Base-by-base conservation (phyloP, 1,284 basidiomycete species). In the Trichosporon sp. region DNA sequence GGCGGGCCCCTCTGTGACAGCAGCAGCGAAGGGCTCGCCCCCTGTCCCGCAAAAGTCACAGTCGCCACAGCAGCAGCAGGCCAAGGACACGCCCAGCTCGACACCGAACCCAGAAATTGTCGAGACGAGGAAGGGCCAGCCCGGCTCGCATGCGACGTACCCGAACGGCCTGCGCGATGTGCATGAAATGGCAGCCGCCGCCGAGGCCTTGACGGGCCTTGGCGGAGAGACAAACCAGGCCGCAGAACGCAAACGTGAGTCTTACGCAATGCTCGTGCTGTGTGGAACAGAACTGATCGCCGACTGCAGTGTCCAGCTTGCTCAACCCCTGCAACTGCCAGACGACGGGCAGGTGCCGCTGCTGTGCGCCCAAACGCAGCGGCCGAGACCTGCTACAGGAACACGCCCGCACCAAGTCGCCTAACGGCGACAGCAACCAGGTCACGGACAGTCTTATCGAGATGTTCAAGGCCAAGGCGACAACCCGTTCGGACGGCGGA, bases 331-430 rank as follows among this genome's bases (percentile, higher is more conserved):
- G 85, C 71, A 71, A 78, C 31, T 87, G 86, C 75, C 83, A 83
- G 47, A 76, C 80, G 2, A 81, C 78, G 34, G 85, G 84, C 0
- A 74, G 76, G 0, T 87, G 86, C 75, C 80, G 79, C 67, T 92
- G 91, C 77, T 89, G 87, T 73, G 85, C 85, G 9, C 83, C 84
- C 15, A 80, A 78, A 56, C 72, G 68, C 29, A n/a, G 25, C 65
- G 64, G 35, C 27, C 53, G 23, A 34, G 44, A 44, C 15, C 27
- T 9, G 15, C 60, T 60, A 5, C 60, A 25, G 60, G 11, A 21
- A 56, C 21, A 56, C 64, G 23, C 67, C 58, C 23, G 62, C 68
- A 23, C 58, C 69, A 27, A 44, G 31, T 15, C 67, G 70, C 35
- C 64, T 8, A 42, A 42, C 38, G 38, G 38, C 62, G 15, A 64